These are phyloP conservation scores for Neurospora sp. DNA, from an alignment of 495 filamentous ascomycete species.

Conservation along the genomic window DNA sequence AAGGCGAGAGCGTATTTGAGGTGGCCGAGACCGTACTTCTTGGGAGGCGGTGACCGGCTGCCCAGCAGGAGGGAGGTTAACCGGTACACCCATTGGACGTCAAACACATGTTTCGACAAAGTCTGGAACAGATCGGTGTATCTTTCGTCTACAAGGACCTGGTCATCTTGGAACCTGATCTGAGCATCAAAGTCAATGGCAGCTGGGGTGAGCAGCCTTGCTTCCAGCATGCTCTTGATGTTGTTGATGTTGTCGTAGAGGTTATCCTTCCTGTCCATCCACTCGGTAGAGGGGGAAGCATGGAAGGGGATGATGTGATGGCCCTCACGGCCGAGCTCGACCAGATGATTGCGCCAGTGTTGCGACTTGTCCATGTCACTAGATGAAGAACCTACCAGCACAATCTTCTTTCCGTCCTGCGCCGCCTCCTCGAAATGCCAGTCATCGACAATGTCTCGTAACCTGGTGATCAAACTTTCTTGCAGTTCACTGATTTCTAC, in stretches of 20 bases:
- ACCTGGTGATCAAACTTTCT: slow-evolving; percentile 50
- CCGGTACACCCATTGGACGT: slow-evolving; percentile 25
- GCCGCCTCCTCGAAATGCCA: slow-evolving; percentile 25
- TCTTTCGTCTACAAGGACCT: slow-evolving; percentile 3
- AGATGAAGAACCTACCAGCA: slow-evolving; percentile 62
- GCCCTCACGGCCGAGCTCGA: slow-evolving; percentile 24
- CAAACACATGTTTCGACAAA: slow-evolving; percentile 15
- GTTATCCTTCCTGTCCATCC: slow-evolving; percentile 20
- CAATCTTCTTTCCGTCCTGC: slow-evolving; percentile 53
- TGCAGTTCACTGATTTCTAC: slow-evolving; percentile 56
- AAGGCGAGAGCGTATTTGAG: slow-evolving; percentile 14
- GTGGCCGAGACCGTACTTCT: slow-evolving; percentile 5
- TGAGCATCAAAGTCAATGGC: slow-evolving; percentile 12
- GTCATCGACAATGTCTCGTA: slow-evolving; percentile 62
- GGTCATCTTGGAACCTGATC: slow-evolving; percentile 1
- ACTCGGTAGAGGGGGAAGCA: slow-evolving; percentile 1
- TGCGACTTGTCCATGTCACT: slow-evolving; percentile 22
- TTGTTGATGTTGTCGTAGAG: slow-evolving; percentile 30
- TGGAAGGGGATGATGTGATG: slow-evolving; percentile 20
- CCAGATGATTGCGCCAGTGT: slow-evolving; percentile 20
- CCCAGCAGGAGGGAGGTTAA: slow-evolving; percentile 20
- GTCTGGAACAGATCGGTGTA: not conserved
- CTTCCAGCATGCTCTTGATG: slow-evolving; percentile 29
- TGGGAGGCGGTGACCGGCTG: slow-evolving; percentile 2
- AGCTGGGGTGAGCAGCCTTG: slow-evolving; percentile 10